Evolutionary conservation across 140 eudicot genomes (phyloP).

Genomic region (Anethum foeniculum): DNA sequence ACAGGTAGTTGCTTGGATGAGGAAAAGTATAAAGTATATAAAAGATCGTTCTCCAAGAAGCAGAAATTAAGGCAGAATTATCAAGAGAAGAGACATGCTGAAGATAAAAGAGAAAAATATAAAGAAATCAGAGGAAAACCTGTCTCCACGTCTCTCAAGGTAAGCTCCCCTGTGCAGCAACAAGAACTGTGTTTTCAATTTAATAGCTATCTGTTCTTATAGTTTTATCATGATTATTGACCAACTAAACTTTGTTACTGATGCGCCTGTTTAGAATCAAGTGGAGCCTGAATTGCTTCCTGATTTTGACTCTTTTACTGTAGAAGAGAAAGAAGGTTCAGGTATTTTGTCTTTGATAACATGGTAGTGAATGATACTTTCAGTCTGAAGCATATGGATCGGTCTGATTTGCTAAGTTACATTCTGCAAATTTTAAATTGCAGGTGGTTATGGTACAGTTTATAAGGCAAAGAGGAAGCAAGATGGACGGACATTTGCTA

Average conservation of each 20-base stretch:
- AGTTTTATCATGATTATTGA: not conserved
- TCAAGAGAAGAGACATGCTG: constrained; percentile 23
- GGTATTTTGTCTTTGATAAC: constrained; percentile 37
- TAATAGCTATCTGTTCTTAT: not conserved
- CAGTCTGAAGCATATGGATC: not conserved
- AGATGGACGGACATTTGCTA: constrained; percentile 81
- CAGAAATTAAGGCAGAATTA: constrained; percentile 28
- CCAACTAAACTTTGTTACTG: not conserved
- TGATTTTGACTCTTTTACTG: constrained; percentile 54
- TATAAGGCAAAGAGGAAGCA: constrained; percentile 72
- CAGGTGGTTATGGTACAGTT: constrained; percentile 99
- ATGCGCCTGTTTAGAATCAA: constrained; percentile 46
- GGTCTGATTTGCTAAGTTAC: not conserved
- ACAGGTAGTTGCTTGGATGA: constrained; percentile 21
- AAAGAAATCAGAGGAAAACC: constrained; percentile 36
- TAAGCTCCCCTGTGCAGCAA: constrained; percentile 25
- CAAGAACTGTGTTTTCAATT: constrained; percentile 6
- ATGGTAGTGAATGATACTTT: not conserved
- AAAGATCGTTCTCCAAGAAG: constrained; percentile 25
- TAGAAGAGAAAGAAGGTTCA: constrained; percentile 95
- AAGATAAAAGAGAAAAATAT: constrained; percentile 24
- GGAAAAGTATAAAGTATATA: constrained; percentile 30
- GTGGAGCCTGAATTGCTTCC: constrained; percentile 46
- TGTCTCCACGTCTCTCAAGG: constrained; percentile 22
- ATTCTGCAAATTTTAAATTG: constrained; percentile 7